phyloP scores from a whole-genome alignment of 2,329 filamentous ascomycete species.

The Sporothrix brasiliensis region DNA sequence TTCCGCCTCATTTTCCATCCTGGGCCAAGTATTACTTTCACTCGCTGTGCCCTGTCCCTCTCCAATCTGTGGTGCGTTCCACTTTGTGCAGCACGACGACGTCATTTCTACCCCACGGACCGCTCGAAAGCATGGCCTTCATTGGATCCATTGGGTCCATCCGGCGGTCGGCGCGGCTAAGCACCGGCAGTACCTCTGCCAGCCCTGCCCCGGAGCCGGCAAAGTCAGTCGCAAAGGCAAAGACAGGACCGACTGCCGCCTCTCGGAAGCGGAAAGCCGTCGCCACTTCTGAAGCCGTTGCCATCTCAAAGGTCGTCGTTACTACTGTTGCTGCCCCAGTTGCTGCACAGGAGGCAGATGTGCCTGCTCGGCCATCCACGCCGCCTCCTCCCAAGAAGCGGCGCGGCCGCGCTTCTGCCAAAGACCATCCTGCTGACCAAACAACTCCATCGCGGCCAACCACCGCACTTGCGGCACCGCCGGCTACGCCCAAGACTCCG shows the following conservation, averaged over 20 bases:
- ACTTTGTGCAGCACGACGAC: constrained; percentile 18
- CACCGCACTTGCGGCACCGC: constrained; percentile 40
- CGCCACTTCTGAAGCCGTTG: not conserved
- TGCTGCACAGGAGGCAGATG: not conserved
- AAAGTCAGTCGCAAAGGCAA: constrained; percentile 28
- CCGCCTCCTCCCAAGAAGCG: constrained; percentile 42
- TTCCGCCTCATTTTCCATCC: not conserved
- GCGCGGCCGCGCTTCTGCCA: constrained; percentile 28
- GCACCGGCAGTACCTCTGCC: constrained; percentile 40
- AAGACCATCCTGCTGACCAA: constrained; percentile 40
- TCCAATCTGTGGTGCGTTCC: not conserved
- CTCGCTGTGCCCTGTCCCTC: not conserved
- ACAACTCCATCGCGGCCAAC: constrained; percentile 50
- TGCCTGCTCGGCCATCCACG: constrained; percentile 18
- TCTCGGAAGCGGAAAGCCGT: not conserved
- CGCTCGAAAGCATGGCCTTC: constrained; percentile 39
- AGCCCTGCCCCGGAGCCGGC: constrained; percentile 19
- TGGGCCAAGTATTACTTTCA: not conserved
- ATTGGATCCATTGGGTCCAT: constrained; percentile 37
- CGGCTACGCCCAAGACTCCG: constrained; percentile 42
- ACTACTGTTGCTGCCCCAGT: not conserved
- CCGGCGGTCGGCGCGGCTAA: constrained; percentile 48
- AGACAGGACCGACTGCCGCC: constrained; percentile 31
- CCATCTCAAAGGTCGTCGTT: not conserved
- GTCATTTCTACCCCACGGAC: not conserved